Conservation (phyloP, 805 yeast species). For the Teunomyces barrocoloradensis region DNA sequence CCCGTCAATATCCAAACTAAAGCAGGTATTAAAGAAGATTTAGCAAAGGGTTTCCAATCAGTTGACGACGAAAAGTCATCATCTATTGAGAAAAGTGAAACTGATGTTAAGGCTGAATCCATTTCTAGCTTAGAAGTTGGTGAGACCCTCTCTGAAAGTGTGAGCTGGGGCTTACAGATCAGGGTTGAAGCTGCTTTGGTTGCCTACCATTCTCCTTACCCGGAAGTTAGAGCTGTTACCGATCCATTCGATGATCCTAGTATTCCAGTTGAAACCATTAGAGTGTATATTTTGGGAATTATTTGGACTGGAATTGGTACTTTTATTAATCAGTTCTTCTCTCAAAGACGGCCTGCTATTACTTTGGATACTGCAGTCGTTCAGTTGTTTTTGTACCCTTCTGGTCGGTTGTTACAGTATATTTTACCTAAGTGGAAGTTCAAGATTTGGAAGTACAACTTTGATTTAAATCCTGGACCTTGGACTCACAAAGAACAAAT, state of each 20-base stretch:
- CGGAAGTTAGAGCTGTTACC: conserved; percentile 39
- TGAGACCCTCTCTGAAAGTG: neutral
- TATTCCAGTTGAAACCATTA: conserved; percentile 35
- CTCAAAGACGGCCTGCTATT: conserved; percentile 52
- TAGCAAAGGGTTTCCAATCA: neutral
- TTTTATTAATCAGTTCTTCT: conserved; percentile 54
- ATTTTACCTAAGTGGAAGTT: conserved; percentile 36
- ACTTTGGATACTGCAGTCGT: conserved; percentile 41
- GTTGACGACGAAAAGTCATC: neutral
- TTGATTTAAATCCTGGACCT: conserved; percentile 56
- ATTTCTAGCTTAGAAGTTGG: conserved; percentile 3
- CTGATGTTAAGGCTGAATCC: neutral
- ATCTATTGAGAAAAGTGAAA: neutral
- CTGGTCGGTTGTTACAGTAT: conserved; percentile 34
- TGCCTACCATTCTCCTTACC: conserved; percentile 40
- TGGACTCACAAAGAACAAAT: conserved; percentile 66
- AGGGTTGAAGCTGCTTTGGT: conserved; percentile 38
- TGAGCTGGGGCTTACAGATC: conserved; percentile 36
- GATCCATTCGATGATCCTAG: conserved; percentile 38
- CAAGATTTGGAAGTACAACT: conserved; percentile 8
- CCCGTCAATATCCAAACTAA: neutral
- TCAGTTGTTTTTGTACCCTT: conserved; percentile 46
- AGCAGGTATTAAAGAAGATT: neutral
- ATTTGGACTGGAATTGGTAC: conserved; percentile 57
- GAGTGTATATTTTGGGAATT: conserved; percentile 53